Conservation (phyloP, 1,284 basidiomycete species). For the Sphaerobolus stellatus region DNA sequence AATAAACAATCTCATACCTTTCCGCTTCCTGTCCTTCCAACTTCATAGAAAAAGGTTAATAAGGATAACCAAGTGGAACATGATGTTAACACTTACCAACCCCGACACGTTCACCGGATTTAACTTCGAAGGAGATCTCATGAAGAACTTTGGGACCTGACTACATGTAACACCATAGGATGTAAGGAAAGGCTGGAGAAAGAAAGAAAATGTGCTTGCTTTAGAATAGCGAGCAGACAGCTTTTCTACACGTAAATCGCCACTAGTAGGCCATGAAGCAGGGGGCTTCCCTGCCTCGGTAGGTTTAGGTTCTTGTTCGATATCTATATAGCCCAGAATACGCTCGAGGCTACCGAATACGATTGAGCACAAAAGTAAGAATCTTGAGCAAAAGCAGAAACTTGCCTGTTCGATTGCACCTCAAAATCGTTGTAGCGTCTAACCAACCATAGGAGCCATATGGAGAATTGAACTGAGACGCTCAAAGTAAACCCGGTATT, state of each 20-base stretch:
- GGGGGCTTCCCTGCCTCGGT: constrained; percentile 57
- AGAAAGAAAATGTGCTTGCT: neutral
- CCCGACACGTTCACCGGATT: constrained; percentile 52
- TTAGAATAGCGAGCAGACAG: constrained; percentile 56
- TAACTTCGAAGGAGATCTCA: constrained; percentile 46
- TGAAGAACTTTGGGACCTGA: constrained; percentile 45
- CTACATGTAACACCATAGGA: constrained; percentile 13
- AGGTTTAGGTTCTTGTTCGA: constrained; percentile 67
- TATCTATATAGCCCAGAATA: constrained; percentile 67
- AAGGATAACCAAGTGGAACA: neutral
- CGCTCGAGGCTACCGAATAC: constrained; percentile 59
- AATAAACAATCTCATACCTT: constrained; percentile 43
- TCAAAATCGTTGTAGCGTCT: constrained; percentile 17
- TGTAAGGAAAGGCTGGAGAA: constrained; percentile 16
- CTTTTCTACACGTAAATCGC: constrained; percentile 63
- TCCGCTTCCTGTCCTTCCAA: constrained; percentile 76
- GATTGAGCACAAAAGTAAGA: neutral
- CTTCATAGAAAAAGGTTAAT: constrained; percentile 36
- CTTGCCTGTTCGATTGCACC: constrained; percentile 1
- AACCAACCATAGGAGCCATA: constrained; percentile 12
- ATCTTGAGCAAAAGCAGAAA: neutral
- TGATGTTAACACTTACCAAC: constrained; percentile 32
- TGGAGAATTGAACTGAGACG: constrained; percentile 4
- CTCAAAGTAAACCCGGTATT: constrained; percentile 19
- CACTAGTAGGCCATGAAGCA: constrained; percentile 77